phyloP scores from a whole-genome alignment of 208 protist genomes.

The Crithidia expoeki region DNA sequence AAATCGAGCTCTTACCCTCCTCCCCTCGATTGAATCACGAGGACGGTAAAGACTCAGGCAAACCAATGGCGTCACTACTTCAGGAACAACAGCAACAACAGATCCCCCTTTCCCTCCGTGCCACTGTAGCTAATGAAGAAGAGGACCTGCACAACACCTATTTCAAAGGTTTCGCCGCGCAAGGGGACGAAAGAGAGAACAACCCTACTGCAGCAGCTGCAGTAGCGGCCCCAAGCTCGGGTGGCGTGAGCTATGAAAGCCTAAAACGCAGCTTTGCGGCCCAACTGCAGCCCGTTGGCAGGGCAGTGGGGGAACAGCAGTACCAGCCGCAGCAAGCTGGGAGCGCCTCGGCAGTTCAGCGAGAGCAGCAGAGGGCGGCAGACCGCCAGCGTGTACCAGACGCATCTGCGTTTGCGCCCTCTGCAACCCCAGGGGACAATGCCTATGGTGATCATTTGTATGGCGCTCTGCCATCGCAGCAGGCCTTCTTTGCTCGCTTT shows the following conservation, averaged over 20 bases:
- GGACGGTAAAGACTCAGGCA: not conserved
- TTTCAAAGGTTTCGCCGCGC: constrained; percentile 25
- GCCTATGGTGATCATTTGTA: constrained; percentile 15
- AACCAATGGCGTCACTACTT: not conserved
- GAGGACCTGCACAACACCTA: constrained; percentile 34
- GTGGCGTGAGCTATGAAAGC: constrained; percentile 14
- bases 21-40: not conserved
- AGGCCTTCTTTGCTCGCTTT: constrained; percentile 28
- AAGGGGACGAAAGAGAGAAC: not conserved
- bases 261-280: constrained; percentile 18
- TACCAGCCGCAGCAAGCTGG: not conserved
- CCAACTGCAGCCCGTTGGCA: not conserved
- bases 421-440: constrained; percentile 2
- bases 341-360: constrained; percentile 23
- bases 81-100: constrained; percentile 1
- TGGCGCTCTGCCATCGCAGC: constrained; percentile 14
- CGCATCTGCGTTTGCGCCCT: constrained; percentile 31
- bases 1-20: constrained; percentile 12
- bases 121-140: constrained; percentile 30
- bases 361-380: constrained; percentile 14
- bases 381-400: constrained; percentile 19
- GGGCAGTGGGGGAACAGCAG: too few relatives aligned
- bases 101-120: constrained; percentile 8
- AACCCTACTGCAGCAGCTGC: not conserved
- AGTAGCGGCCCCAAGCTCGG: not conserved